Percentiles rank a stretch among this genome's conserved stretches.
These are phyloP conservation scores for Paulownia fortunei DNA, from an alignment of 257 asterid genomes.

Conservation along the genomic window DNA sequence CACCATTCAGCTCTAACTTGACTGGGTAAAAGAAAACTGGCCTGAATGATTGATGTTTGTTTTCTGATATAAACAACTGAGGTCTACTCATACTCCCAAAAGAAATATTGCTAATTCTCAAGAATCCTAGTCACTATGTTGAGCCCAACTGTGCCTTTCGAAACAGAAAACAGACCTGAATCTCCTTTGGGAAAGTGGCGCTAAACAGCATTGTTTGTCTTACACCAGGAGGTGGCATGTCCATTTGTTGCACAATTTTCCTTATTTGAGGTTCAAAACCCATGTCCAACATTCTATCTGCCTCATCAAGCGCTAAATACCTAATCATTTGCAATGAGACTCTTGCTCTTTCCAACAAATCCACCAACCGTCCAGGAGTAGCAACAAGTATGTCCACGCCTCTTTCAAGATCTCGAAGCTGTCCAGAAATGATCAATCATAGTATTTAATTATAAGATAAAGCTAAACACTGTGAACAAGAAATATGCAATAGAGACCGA, in stretches of 20 bases:
- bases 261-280: slow-evolving; percentile 88
- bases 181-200: slow-evolving; percentile 88
- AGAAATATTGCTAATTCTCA: background rate
- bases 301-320: slow-evolving; percentile 81
- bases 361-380: slow-evolving; percentile 83
- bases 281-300: slow-evolving; percentile 89
- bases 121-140: background rate
- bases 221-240: slow-evolving; percentile 79
- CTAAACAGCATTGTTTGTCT: slow-evolving; percentile 86
- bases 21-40: background rate
- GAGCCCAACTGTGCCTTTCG: slow-evolving; percentile 19
- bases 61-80: slow-evolving; percentile 11
- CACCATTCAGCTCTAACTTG: background rate
- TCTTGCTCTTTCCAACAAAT: slow-evolving; percentile 81
- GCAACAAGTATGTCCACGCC: slow-evolving; percentile 89
- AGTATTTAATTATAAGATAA: background rate
- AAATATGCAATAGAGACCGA: background rate
- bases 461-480: background rate
- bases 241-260: slow-evolving; percentile 83
- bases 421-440: slow-evolving; percentile 25
- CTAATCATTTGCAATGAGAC: slow-evolving; percentile 67
- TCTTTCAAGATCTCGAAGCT: slow-evolving; percentile 81
- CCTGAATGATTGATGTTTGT: background rate
- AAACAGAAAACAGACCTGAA: slow-evolving; percentile 58
- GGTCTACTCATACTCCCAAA: slow-evolving; percentile 3